Evolutionary conservation across 768 basidiomycete genomes (phyloP).

Genomic region (Rubroboletus satanas): DNA sequence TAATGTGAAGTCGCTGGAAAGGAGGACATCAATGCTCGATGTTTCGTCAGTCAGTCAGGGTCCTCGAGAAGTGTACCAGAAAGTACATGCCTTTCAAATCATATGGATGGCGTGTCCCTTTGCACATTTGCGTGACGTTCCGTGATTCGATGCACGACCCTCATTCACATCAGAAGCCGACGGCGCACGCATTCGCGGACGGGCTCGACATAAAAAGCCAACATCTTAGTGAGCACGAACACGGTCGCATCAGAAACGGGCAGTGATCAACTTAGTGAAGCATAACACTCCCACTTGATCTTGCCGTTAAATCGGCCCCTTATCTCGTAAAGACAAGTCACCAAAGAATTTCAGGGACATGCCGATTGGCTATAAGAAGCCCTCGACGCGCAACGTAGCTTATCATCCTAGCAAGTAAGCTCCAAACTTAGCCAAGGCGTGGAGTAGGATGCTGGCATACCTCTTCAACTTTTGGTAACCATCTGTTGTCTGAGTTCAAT

Average conservation of each 20-base stretch:
- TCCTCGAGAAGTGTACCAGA: not conserved
- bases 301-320: constrained; percentile 4
- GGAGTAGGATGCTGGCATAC: constrained; percentile 12
- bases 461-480: constrained; percentile 5
- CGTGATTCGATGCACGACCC: constrained; percentile 1
- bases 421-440: constrained; percentile 1
- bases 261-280: constrained; percentile 3
- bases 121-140: not conserved
- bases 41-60: constrained; percentile 14
- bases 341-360: not conserved
- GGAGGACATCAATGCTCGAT: not conserved
- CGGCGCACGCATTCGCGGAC: constrained; percentile 1
- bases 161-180: not conserved
- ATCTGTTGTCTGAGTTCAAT: constrained; percentile 17
- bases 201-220: not conserved
- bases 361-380: constrained; percentile 1
- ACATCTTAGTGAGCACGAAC: not conserved
- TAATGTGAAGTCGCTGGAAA: constrained; percentile 11
- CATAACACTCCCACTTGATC: not conserved
- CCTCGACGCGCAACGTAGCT: not conserved
- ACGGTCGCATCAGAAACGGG: not conserved
- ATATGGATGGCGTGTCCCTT: constrained; percentile 5
- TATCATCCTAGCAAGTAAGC: not conserved
- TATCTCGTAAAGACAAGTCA: constrained; percentile 9
- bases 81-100: not conserved